A percentile compares a stretch with the other conserved stretches of the same genome.
Evolutionary conservation across 1,139 yeast genomes (phyloP).

Genomic region (Candida albicans): DNA sequence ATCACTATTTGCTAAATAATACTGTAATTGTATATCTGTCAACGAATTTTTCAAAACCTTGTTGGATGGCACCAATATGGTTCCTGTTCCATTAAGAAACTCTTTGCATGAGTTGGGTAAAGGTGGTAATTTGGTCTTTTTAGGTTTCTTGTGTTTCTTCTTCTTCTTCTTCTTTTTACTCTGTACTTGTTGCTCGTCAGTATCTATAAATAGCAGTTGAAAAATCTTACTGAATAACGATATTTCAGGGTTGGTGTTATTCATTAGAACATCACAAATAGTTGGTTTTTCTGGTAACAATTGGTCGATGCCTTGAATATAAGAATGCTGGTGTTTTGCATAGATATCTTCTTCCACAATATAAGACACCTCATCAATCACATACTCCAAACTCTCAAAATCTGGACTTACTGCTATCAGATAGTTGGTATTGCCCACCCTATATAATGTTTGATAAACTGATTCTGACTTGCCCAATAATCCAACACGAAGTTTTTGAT

Average conservation of each 20-base stretch:
- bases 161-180: constrained; percentile 10
- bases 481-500: constrained; percentile 38
- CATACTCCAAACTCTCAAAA: constrained; percentile 28
- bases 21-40: constrained; percentile 26
- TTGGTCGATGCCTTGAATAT: constrained; percentile 69
- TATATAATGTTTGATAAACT: constrained; percentile 33
- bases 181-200: constrained; percentile 3
- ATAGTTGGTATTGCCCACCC: constrained; percentile 19
- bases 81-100: constrained; percentile 27
- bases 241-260: constrained; percentile 23
- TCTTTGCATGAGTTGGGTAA: constrained; percentile 30
- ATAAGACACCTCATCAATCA: constrained; percentile 50
- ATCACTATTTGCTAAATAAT: constrained; percentile 31
- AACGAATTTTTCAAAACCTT: constrained; percentile 26
- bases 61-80: constrained; percentile 40
- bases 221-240: constrained; percentile 31
- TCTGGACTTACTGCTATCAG: constrained; percentile 32
- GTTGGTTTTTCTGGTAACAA: constrained; percentile 46
- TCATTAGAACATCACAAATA: constrained; percentile 41
- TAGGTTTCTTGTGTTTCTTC: constrained; percentile 15
- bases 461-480: constrained; percentile 28
- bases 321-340: constrained; percentile 70
- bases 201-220: constrained; percentile 28
- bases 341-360: constrained; percentile 63
- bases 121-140: constrained; percentile 6